These are phyloP conservation scores for Diaporthe citriasiana DNA, from an alignment of 2,329 filamentous ascomycete genomes.

Conservation along the genomic window DNA sequence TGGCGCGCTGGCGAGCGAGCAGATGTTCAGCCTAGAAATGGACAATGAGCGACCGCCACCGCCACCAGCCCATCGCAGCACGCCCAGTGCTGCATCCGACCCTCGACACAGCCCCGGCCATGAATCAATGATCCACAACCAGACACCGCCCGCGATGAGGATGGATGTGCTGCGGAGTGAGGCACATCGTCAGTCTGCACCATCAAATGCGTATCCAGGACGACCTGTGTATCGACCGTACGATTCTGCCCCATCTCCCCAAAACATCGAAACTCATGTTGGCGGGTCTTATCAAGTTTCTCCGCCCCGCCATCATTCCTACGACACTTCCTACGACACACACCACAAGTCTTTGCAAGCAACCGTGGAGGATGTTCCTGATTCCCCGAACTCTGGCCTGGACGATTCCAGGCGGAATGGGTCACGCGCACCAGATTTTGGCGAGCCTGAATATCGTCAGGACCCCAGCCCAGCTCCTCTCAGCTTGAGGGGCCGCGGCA, in stretches of 20 bases:
- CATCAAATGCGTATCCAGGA: conserved; percentile 63
- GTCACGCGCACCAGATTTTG: conserved; percentile 47
- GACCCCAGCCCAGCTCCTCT: conserved; percentile 61
- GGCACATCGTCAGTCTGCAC: conserved; percentile 66
- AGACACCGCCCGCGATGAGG: conserved; percentile 64
- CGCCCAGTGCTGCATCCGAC: conserved; percentile 47
- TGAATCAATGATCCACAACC: conserved; percentile 39
- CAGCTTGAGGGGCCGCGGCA: conserved; percentile 56
- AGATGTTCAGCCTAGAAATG: conserved; percentile 45
- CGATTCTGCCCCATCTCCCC: conserved; percentile 60
- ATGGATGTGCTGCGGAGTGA: conserved; percentile 71
- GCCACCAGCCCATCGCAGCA: conserved; percentile 67
- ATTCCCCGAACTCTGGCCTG: conserved; percentile 57
- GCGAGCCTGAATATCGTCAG: conserved; percentile 55
- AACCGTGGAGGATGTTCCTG: conserved; percentile 75
- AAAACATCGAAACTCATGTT: conserved; percentile 48
- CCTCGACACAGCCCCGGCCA: conserved; percentile 34
- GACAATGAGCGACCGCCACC: conserved; percentile 67
- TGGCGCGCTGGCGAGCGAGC: conserved; percentile 50
- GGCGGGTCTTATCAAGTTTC: conserved; percentile 54
- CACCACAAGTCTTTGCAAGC: conserved; percentile 70
- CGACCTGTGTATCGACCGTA: conserved; percentile 66
- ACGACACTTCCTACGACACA: conserved; percentile 62
- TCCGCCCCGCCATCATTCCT: conserved; percentile 63
- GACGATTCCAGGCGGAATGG: conserved; percentile 48